Conservation (phyloP, 768 basidiomycete genomes). For the Gloeophyllum trabeum region DNA sequence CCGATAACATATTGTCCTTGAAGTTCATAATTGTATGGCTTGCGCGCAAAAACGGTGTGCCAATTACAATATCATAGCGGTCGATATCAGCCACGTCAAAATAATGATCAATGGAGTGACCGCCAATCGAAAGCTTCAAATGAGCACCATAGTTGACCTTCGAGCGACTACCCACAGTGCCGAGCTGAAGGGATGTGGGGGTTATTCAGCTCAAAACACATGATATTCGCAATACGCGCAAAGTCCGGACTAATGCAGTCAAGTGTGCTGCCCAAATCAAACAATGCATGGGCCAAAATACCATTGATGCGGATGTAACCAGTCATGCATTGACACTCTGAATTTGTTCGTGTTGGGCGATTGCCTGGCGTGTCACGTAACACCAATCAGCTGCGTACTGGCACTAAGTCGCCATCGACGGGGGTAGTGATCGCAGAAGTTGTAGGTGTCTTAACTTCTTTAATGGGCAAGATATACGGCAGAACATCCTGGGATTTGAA, state of each 20-base stretch:
- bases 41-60: conserved; percentile 20
- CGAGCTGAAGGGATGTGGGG: conserved; percentile 18
- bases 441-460: no score
- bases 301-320: conserved; percentile 5
- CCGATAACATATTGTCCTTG: conserved; percentile 3
- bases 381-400: no score
- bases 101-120: conserved; percentile 7
- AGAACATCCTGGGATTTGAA: no score
- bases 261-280: conserved; percentile 14
- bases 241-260: conserved; percentile 14
- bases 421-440: no score
- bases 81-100: conserved; percentile 25
- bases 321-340: no score
- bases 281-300: conserved; percentile 9
- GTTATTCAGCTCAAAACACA: conserved; percentile 6
- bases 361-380: no score
- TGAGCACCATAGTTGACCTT: conserved; percentile 17
- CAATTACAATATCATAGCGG: conserved; percentile 23
- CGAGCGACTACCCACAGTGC: conserved; percentile 18
- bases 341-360: no score
- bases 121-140: conserved; percentile 5
- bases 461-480: no score
- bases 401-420: no score
- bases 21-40: conserved; percentile 4
- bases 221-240: conserved; percentile 5